phyloP scores from a whole-genome alignment of 176 grass and related monocot genomes.

The Urochloa ruziziensis region DNA sequence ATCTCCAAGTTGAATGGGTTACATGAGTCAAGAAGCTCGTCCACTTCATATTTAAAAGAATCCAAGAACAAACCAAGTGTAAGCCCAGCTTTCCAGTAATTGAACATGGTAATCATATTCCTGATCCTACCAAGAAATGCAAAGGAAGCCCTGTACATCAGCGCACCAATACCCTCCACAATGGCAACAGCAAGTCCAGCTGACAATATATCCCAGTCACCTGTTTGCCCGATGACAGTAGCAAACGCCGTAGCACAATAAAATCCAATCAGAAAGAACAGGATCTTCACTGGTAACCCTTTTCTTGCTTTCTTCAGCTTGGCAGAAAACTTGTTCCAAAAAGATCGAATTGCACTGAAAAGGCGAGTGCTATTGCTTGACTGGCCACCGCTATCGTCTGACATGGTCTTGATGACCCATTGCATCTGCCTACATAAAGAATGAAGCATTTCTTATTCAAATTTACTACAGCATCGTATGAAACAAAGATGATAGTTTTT shows the following conservation, averaged over 20 bases:
- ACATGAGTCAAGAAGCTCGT: constrained; percentile 68
- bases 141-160: constrained; percentile 82
- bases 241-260: constrained; percentile 93
- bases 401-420: constrained; percentile 49
- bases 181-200: constrained; percentile 80
- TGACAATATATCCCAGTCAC: constrained; percentile 96
- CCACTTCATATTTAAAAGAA: constrained; percentile 85
- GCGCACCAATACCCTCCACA: constrained; percentile 81
- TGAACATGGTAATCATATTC: constrained; percentile 66
- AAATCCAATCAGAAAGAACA: constrained; percentile 85
- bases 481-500: background rate
- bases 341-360: constrained; percentile 49
- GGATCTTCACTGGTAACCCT: constrained; percentile 64
- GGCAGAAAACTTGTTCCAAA: constrained; percentile 39
- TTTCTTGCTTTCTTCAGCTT: constrained; percentile 57
- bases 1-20: constrained; percentile 54
- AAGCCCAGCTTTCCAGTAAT: constrained; percentile 96
- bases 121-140: constrained; percentile 57
- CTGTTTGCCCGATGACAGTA: constrained; percentile 88
- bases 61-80: constrained; percentile 87
- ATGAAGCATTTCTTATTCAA: background rate
- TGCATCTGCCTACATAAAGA: constrained; percentile 19
- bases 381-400: constrained; percentile 33
- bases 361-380: constrained; percentile 60
- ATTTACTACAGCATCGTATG: background rate